These are phyloP conservation scores for Aspergillus cristatus DNA, from an alignment of 495 filamentous ascomycete species.

Conservation along the genomic window DNA sequence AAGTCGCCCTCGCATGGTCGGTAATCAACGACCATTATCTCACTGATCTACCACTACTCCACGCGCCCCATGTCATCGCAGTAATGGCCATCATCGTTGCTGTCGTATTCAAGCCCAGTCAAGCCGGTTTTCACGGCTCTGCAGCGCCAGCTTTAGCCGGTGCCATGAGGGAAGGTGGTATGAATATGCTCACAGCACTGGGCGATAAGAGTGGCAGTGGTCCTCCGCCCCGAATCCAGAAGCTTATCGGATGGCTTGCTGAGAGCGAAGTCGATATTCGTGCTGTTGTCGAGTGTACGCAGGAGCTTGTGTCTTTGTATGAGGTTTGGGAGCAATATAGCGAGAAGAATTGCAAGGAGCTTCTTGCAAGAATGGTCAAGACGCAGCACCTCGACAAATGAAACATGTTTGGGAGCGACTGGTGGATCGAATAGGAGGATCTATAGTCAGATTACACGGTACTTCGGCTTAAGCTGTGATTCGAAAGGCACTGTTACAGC, in stretches of 20 bases:
- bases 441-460: too few species aligned
- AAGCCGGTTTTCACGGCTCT: conserved; percentile 34
- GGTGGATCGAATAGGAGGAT: too few species aligned
- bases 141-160: conserved; percentile 29
- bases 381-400: conserved; percentile 70
- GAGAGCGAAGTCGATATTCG: conserved; percentile 90
- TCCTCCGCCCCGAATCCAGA: conserved; percentile 51
- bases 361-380: conserved; percentile 77
- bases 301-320: conserved; percentile 93
- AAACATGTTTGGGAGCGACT: conserved; percentile 11
- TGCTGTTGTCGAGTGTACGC: conserved; percentile 83
- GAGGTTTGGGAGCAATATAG: conserved; percentile 85
- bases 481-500: too few species aligned
- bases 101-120: conserved; percentile 60
- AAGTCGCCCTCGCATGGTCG: conserved; percentile 67
- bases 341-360: conserved; percentile 70
- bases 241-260: conserved; percentile 75
- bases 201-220: conserved; percentile 26
- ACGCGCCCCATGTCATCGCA: conserved; percentile 83
- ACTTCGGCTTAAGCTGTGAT: too few species aligned
- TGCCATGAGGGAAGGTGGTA: conserved; percentile 30
- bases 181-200: conserved; percentile 32
- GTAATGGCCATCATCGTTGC: conserved; percentile 83
- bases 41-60: conserved; percentile 82
- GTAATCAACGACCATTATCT: conserved; percentile 96